These are phyloP conservation scores for Daldinia eschscholtzii DNA, from an alignment of 2,329 filamentous ascomycete genomes.

Conservation along the genomic window DNA sequence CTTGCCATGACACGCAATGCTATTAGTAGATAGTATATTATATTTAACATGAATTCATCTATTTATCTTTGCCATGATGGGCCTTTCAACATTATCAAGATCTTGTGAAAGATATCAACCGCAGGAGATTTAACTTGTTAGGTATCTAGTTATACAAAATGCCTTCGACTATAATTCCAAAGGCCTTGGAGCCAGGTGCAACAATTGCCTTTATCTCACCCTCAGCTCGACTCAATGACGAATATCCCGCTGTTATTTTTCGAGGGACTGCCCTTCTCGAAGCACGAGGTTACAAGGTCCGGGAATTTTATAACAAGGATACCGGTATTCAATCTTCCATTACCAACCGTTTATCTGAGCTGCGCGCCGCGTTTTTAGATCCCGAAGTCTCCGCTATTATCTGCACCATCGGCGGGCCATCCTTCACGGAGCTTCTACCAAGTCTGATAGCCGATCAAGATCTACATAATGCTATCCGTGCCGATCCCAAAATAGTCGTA, in stretches of 20 bases:
- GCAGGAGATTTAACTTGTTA: neutral
- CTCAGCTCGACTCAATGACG: slow-evolving; percentile 55
- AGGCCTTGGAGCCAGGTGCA: slow-evolving; percentile 52
- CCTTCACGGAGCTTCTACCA: slow-evolving; percentile 58
- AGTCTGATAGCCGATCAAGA: slow-evolving; percentile 54
- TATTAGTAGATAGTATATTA: too few relatives aligned
- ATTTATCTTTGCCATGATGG: too few relatives aligned
- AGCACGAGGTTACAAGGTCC: neutral
- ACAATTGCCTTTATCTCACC: slow-evolving; percentile 59
- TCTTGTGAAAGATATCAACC: too few relatives aligned
- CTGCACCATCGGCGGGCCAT: slow-evolving; percentile 57
- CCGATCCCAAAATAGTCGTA: slow-evolving; percentile 58
- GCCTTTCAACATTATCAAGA: neutral
- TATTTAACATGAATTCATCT: too few relatives aligned
- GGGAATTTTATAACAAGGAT: neutral
- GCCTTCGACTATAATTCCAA: slow-evolving; percentile 19
- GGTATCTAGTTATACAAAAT: neutral
- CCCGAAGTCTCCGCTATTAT: slow-evolving; percentile 53
- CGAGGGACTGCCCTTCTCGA: neutral
- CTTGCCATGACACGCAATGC: too few relatives aligned
- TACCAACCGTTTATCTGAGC: neutral
- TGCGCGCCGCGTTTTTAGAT: neutral
- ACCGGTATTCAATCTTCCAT: neutral
- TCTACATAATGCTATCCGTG: slow-evolving; percentile 39
- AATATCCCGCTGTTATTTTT: slow-evolving; percentile 48